Evolutionary conservation across 2,329 filamentous ascomycete species (phyloP).

Genomic region (Trichoderma endophyticum): DNA sequence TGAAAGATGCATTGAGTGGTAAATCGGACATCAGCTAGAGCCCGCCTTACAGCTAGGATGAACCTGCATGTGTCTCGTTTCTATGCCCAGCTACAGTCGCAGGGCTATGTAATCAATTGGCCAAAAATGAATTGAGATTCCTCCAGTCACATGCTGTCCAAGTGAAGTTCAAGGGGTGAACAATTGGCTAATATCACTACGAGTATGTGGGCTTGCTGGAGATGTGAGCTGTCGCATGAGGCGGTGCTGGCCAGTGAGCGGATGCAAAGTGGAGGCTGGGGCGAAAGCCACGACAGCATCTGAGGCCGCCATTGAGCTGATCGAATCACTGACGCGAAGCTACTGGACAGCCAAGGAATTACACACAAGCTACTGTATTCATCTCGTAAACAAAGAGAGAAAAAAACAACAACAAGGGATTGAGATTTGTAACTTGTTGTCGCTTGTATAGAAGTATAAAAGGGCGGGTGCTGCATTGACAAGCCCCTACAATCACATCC

Average conservation of each 20-base stretch:
- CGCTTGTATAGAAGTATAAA: not conserved
- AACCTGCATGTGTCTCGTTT: not conserved
- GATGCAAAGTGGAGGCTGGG: constrained; percentile 14
- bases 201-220: not conserved
- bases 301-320: constrained; percentile 12
- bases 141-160: not conserved
- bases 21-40: not conserved
- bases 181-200: not conserved
- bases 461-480: not conserved
- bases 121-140: not conserved
- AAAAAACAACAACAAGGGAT: not conserved
- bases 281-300: constrained; percentile 13
- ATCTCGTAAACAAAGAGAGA: not conserved
- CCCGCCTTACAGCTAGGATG: not conserved
- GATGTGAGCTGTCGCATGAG: constrained; percentile 11
- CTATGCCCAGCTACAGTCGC: not conserved
- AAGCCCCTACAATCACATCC: not conserved
- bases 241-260: constrained; percentile 14
- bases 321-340: not conserved
- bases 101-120: not conserved
- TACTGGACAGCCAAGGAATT: not conserved
- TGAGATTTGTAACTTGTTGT: too few relatives aligned
- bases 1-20: not conserved
- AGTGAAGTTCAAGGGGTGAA: not conserved
- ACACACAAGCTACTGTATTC: not conserved